Evolutionary conservation across 768 basidiomycete genomes (phyloP), one percentile per base, ranked within the genome.

Genomic region (Crassisporium funariophilum): DNA sequence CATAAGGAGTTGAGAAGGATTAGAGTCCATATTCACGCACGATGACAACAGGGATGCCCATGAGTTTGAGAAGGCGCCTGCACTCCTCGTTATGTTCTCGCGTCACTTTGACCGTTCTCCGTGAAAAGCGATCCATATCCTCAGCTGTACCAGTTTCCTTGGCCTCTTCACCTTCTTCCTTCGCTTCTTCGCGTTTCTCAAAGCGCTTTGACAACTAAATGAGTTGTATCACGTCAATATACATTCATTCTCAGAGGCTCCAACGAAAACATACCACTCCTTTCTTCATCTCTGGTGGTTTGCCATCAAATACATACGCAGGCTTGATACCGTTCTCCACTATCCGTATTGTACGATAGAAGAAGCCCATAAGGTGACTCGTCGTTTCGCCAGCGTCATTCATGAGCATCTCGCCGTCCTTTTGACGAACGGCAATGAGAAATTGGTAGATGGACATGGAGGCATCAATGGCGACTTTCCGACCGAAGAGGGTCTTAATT

Each of bases 241-340:
- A n/a, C 29, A 25, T 46, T 35, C 8, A 12, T n/a, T 24, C 20
- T 35, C 24, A 23, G 3, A 35, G 15, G 4, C 5, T 34, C 12
- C 17, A 52, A 21, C 47, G 39, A 22, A 13, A 7, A 40, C 92
- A 61, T 60, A 99, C 95, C 60, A 98, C 94, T 41, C 92, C 92
- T 46, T 92, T 86, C 72, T 99, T 99, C 71, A 99, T 69, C 58
- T 98, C 94, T 36, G 97, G 97, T 2, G 97, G 97, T 66, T 95
- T 95, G 16, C 97, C 97, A 67, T 99, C 97, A 55, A 99, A 99
- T 24, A 99, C 92, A 67, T 98, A 98, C 24, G 88, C 88, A 0
- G 95, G 95, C 61, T 99, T 99, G 63, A 99, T 93, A 3, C 97
- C 97, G 55, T 98, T 95, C 70, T 99, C 97, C 13, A 95, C 95